These are phyloP conservation scores for Alectoria sarmentosa DNA, from an alignment of 495 filamentous ascomycete genomes.

Conservation along the genomic window DNA sequence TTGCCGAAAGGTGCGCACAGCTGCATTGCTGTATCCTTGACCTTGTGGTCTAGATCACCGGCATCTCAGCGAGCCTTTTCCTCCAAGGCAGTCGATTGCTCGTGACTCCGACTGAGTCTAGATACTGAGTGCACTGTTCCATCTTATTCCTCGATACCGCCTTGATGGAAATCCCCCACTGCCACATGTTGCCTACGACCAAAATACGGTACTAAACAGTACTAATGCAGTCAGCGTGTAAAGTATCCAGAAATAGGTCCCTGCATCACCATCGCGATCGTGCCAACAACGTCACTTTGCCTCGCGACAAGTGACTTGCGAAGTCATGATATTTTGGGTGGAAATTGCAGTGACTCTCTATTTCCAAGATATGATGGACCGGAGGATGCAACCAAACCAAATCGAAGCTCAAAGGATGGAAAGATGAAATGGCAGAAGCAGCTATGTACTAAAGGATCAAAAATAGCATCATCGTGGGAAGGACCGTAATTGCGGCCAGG, in stretches of 20 bases:
- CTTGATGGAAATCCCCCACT: slow-evolving; percentile 12
- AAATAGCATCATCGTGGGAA: slow-evolving; percentile 9
- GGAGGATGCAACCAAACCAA: not conserved
- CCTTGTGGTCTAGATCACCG: not conserved
- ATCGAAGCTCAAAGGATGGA: not conserved
- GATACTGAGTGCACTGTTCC: not conserved
- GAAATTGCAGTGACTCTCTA: not conserved
- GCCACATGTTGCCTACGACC: slow-evolving; percentile 17
- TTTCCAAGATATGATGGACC: not conserved
- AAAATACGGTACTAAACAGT: not conserved
- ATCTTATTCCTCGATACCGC: not conserved
- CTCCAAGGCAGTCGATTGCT: not conserved
- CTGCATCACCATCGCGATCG: slow-evolving; percentile 2
- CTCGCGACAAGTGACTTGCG: not conserved
- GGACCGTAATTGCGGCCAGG: slow-evolving; percentile 17
- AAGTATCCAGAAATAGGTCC: slow-evolving; percentile 34
- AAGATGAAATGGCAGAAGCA: not conserved
- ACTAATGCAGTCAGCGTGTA: slow-evolving; percentile 41
- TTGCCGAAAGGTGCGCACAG: slow-evolving; percentile 2
- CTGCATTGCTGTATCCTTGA: not conserved
- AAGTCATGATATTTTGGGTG: not conserved
- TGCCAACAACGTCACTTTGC: slow-evolving; percentile 3
- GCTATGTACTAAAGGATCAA: slow-evolving; percentile 2
- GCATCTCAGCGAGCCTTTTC: not conserved
- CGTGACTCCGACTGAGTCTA: not conserved